A percentile compares a stretch with the other conserved stretches of the same genome.
Evolutionary conservation across 352 stramenopile species (phyloP).

Genomic region (Phytophthora cajani): DNA sequence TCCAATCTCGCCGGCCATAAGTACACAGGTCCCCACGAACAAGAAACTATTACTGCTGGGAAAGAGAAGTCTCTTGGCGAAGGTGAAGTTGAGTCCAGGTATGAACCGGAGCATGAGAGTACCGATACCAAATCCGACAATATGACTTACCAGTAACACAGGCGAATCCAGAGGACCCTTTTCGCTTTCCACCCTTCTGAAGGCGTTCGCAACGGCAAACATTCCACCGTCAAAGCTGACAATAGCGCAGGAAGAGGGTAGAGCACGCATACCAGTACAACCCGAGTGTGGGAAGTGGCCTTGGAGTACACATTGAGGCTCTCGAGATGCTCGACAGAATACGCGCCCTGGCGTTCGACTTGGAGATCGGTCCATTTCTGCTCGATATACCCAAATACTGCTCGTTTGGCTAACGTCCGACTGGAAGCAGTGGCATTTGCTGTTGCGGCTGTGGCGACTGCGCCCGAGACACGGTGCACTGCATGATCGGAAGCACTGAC

Average conservation of each 20-base stretch:
- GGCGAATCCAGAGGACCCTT: not conserved
- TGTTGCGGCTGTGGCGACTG: no score
- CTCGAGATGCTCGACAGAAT: constrained; percentile 17
- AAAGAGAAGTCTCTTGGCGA: not conserved
- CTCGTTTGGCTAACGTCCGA: no score
- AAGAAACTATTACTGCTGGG: not conserved
- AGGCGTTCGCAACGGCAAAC: not conserved
- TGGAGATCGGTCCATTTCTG: constrained; percentile 12
- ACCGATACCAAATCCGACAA: not conserved
- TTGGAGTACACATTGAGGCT: constrained; percentile 16
- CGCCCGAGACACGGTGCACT: no score
- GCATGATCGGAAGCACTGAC: no score
- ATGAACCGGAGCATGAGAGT: not conserved
- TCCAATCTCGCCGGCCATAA: not conserved
- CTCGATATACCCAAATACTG: not conserved
- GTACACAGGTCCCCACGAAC: not conserved
- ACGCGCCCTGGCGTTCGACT: constrained; percentile 14
- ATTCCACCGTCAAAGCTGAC: not conserved
- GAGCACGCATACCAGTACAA: constrained; percentile 7
- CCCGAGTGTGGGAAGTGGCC: not conserved
- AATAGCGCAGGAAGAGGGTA: constrained; percentile 6
- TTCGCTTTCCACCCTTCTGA: not conserved
- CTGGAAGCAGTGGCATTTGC: no score
- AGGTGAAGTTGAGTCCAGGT: not conserved
- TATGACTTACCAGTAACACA: not conserved